Conservation (phyloP, 192 early-diverging fungal species). For the Backusella macrospora region DNA sequence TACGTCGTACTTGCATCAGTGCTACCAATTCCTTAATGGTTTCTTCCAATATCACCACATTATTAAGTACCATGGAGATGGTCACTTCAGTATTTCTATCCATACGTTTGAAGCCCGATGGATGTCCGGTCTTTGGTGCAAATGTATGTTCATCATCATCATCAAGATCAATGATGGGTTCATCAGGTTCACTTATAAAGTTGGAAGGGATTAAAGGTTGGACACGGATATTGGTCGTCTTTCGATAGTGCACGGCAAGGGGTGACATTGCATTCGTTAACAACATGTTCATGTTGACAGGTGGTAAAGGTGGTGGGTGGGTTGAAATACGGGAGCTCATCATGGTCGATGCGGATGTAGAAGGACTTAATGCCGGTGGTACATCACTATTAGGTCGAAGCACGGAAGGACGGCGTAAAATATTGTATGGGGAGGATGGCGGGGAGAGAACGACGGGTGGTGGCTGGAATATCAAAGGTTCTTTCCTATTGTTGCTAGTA, state of each 20-base stretch:
- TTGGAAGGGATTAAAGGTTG: constrained; percentile 58
- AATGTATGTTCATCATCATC: constrained; percentile 47
- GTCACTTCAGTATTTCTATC: constrained; percentile 55
- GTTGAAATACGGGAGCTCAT: constrained; percentile 20
- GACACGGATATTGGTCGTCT: constrained; percentile 49
- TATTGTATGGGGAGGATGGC: not conserved
- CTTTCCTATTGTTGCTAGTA: not conserved
- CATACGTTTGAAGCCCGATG: constrained; percentile 32
- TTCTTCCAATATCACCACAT: constrained; percentile 92
- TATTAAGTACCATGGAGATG: constrained; percentile 73
- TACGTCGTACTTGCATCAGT: constrained; percentile 75
- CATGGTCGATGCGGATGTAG: constrained; percentile 7
- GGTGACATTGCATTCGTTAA: constrained; percentile 27
- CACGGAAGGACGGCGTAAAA: constrained; percentile 7
- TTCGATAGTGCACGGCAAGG: constrained; percentile 36
- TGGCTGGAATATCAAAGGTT: not conserved
- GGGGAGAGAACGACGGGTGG: not conserved
- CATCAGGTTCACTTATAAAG: constrained; percentile 52
- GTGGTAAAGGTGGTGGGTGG: constrained; percentile 29
- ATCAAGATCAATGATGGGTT: constrained; percentile 39
- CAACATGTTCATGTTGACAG: constrained; percentile 41
- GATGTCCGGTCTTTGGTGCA: constrained; percentile 38
- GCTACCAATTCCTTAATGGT: constrained; percentile 90
- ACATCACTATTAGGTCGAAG: not conserved
- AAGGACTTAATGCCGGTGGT: not conserved